A percentile compares a stretch with the other conserved stretches of the same genome.
These are phyloP conservation scores for Abrus precatorius DNA, from an alignment of 306 rosid genomes.

Conservation along the genomic window DNA sequence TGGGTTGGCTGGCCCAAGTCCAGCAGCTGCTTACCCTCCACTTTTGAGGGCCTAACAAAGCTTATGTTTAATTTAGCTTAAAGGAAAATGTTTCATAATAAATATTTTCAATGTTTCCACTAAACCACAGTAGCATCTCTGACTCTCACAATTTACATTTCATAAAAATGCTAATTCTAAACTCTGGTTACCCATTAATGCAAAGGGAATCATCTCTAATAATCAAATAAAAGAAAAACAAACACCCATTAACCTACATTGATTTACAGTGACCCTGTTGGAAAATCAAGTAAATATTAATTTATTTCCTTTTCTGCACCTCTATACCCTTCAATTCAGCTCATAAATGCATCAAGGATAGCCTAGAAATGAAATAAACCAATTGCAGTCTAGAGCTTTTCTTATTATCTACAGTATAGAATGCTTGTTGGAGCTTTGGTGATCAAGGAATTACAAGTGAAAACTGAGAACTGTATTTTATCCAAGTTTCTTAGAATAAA, in stretches of 20 bases:
- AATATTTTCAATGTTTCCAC: conserved; percentile 5
- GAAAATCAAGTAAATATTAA: conserved; percentile 10
- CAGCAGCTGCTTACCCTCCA: too few relatives aligned
- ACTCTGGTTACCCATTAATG: neutral
- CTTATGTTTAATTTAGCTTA: conserved; percentile 14
- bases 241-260: neutral
- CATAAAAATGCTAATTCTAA: neutral
- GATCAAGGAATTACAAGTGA: neutral
- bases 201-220: neutral
- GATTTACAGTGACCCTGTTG: neutral
- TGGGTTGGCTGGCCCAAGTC: too few relatives aligned
- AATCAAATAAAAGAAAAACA: neutral
- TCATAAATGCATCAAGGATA: neutral
- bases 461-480: neutral
- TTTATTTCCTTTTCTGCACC: neutral
- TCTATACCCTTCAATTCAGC: neutral
- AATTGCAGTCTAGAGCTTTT: conserved; percentile 6
- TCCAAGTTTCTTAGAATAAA: conserved; percentile 1
- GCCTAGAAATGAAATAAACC: conserved; percentile 9
- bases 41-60: too few relatives aligned
- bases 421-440: conserved; percentile 1
- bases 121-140: neutral
- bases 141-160: neutral
- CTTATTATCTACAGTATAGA: neutral
- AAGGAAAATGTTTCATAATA: neutral